Evolutionary conservation across 2,329 filamentous ascomycete genomes (phyloP), one percentile per base, ranked within the genome.

Genomic region (Pseudogymnoascus sp.): DNA sequence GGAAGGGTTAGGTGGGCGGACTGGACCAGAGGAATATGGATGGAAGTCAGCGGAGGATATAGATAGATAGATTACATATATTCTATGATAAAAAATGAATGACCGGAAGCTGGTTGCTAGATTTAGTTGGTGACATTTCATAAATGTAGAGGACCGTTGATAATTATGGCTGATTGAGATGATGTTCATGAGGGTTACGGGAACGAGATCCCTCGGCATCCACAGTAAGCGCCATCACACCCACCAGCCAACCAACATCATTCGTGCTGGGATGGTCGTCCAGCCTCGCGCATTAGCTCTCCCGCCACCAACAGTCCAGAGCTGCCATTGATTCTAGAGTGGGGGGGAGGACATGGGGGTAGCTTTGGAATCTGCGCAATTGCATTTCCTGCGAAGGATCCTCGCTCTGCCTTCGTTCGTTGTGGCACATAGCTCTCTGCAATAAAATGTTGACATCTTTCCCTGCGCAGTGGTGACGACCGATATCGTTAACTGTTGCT

Each of bases 51-150:
- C 28, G n/a, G 28, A 12, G 47, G 47, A 35, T 20, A 54, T 18
- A 54, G 47, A 54, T 33, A 54, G 47, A 54, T 54, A 54, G 47
- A 54, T 28, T 54, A 54, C 47, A 54, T 54, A 54, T 54, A 35
- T 54, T 25, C 25, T 54, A 54, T 54, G 28, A 33, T 54, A 54
- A 54, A 50, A 50, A 33, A 33, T 33, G 28, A 54, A 54, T 54
- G 43, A 12, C 43, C 47, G 18, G 47, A 33, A 35, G 2, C 20
- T 33, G 16, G 28, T 18, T 54, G 14, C 28, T 33, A 54, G 3
- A 35, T 54, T 54, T 16, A 54, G 18, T 33, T 35, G 8, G 5
- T 11, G 47, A 20, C 6, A 35, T 20, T 54, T 54, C 28, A 20
- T n/a, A 54, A 18, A 33, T 54, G 28, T 54, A 14, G 9, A n/a